Conservation (phyloP, 371 early-diverging fungal species). For the Dichotomocladium elegans region DNA sequence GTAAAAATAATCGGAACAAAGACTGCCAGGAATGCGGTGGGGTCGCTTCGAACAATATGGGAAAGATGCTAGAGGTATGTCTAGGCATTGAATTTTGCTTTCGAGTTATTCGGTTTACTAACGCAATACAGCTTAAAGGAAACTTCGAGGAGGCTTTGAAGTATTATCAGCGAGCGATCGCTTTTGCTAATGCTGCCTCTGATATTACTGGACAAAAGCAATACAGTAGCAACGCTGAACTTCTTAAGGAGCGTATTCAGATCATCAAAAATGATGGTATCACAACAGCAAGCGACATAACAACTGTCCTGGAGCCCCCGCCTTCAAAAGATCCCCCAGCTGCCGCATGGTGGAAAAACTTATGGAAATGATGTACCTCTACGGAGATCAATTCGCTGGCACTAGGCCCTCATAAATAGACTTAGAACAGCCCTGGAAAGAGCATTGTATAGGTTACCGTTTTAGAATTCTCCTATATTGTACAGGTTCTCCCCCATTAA, state of each 20-base stretch:
- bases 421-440: no score
- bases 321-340: conserved; percentile 2
- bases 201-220: conserved; percentile 23
- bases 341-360: conserved; percentile 1
- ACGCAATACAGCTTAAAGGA: conserved; percentile 21
- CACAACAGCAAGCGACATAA: conserved; percentile 1
- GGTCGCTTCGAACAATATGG: conserved; percentile 45
- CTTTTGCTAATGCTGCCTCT: conserved; percentile 24
- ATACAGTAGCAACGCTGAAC: conserved; percentile 26
- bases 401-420: no score
- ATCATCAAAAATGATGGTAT: conserved; percentile 4
- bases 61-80: conserved; percentile 39
- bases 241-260: conserved; percentile 22
- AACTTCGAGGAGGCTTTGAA: conserved; percentile 35
- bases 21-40: conserved; percentile 53
- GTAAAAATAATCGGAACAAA: conserved; percentile 2
- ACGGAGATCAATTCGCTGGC: neutral
- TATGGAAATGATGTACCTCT: conserved; percentile 8
- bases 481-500: no score
- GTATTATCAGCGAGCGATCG: conserved; percentile 38
- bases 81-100: neutral
- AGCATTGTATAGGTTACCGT: no score
- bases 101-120: no score
- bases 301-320: conserved; percentile 1
- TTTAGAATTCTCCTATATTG: no score